Percentiles rank a stretch among this genome's conserved stretches.
phyloP scores from a whole-genome alignment of 1,284 basidiomycete species.

The Austroboletus niveus region DNA sequence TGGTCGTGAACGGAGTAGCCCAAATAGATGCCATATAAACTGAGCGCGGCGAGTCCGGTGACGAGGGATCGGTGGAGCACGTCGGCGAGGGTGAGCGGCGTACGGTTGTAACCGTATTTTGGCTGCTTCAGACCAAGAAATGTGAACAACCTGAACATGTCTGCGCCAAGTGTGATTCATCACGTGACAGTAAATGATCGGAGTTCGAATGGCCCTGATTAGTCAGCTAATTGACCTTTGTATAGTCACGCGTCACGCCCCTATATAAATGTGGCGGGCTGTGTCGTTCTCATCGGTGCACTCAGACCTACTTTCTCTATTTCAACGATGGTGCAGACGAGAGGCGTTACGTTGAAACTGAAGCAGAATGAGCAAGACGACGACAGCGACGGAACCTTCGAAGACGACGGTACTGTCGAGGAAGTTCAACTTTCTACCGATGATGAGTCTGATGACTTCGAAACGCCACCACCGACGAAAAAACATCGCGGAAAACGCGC shows the following conservation, averaged over 20 bases:
- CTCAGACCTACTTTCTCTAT: too few relatives aligned
- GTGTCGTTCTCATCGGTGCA: too few relatives aligned
- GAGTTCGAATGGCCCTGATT: too few relatives aligned
- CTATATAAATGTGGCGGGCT: too few relatives aligned
- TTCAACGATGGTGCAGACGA: too few relatives aligned
- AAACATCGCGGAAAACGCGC: slow-evolving; percentile 4
- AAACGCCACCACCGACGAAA: neutral
- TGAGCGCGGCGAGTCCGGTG: slow-evolving; percentile 27
- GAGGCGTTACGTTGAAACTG: too few relatives aligned
- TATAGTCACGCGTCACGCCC: too few relatives aligned
- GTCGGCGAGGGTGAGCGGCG: slow-evolving; percentile 26
- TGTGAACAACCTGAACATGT: slow-evolving; percentile 25
- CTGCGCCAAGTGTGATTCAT: neutral
- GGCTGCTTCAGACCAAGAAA: slow-evolving; percentile 26
- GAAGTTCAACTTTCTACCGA: too few relatives aligned
- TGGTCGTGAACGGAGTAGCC: slow-evolving; percentile 33
- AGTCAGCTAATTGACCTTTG: too few relatives aligned
- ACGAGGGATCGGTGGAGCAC: slow-evolving; percentile 32
- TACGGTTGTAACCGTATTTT: slow-evolving; percentile 16
- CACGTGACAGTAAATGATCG: neutral
- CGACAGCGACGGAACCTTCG: neutral
- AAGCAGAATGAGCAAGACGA: neutral
- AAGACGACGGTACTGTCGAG: neutral
- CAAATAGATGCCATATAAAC: slow-evolving; percentile 32
- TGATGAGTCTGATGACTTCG: too few relatives aligned